Evolutionary conservation across 176 grass and related monocot genomes (phyloP).

Genomic region (Elymus sibiricus): DNA sequence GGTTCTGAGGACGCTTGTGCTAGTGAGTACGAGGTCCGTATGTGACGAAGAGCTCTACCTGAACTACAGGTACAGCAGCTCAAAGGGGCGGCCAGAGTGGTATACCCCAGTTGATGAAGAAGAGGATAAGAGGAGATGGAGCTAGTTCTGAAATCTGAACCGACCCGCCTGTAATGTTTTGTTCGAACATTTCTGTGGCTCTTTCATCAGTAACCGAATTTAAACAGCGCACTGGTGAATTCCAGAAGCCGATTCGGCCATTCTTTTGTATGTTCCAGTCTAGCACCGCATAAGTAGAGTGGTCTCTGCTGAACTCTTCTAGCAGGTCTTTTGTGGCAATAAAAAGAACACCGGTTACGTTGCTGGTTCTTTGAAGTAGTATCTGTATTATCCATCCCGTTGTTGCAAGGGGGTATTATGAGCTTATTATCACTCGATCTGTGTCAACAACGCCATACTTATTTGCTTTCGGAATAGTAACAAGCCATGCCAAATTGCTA

Average conservation of each 20-base stretch:
- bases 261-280: not conserved
- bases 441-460: not conserved
- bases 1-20: slow-evolving; percentile 58
- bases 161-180: not conserved
- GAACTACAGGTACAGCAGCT: slow-evolving; percentile 85
- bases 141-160: slow-evolving; percentile 36
- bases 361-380: not conserved
- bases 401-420: not conserved
- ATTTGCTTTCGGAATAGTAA: not conserved
- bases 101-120: slow-evolving; percentile 84
- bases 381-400: not conserved
- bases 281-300: not conserved
- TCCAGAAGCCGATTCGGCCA: not conserved
- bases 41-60: slow-evolving; percentile 83
- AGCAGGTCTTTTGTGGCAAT: not conserved
- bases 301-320: slow-evolving; percentile 10
- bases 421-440: not conserved
- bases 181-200: not conserved
- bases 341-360: slow-evolving; percentile 13
- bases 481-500: not conserved
- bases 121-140: slow-evolving; percentile 88
- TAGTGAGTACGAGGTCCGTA: slow-evolving; percentile 77
- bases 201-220: not conserved
- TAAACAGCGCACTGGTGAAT: not conserved
- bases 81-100: slow-evolving; percentile 75